Percentiles rank a stretch among this genome's conserved stretches.
These are phyloP conservation scores for Mrakia gelida DNA, from an alignment of 768 basidiomycete species.

Conservation along the genomic window DNA sequence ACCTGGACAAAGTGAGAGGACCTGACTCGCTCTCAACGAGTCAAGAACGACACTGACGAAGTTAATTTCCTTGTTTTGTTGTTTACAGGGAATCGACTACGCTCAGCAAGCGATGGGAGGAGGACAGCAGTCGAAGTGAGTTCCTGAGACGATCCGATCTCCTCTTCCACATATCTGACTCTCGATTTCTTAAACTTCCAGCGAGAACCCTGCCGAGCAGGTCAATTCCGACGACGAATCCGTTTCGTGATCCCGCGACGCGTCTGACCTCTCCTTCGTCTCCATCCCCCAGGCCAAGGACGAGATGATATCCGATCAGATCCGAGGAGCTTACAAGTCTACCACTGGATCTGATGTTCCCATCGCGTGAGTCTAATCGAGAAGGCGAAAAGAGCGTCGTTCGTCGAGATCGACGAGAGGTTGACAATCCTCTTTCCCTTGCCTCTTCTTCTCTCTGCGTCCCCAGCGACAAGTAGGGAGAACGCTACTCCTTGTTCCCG, in stretches of 20 bases:
- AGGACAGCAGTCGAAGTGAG: background rate
- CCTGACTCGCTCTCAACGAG: background rate
- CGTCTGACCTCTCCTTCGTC: too few relatives aligned
- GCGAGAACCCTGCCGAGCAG: background rate
- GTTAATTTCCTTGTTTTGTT: too few relatives aligned
- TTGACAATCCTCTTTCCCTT: too few relatives aligned
- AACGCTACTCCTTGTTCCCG: too few relatives aligned
- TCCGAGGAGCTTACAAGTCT: constrained; percentile 14
- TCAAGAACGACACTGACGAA: background rate
- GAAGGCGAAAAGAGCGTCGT: too few relatives aligned
- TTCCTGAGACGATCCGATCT: background rate
- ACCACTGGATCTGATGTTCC: background rate
- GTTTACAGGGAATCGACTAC: too few relatives aligned
- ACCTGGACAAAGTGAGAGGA: background rate
- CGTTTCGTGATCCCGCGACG: background rate
- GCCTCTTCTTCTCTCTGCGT: background rate
- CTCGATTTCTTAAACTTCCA: background rate
- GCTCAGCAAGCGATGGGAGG: background rate
- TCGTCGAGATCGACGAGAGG: too few relatives aligned
- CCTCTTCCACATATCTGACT: background rate
- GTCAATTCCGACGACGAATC: too few relatives aligned
- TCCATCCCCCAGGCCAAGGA: background rate
- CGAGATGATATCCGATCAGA: constrained; percentile 3
- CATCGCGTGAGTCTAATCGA: background rate
- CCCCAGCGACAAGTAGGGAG: background rate